Evolutionary conservation across 148 eudicot genomes (phyloP).

Genomic region (Rheum nobile): DNA sequence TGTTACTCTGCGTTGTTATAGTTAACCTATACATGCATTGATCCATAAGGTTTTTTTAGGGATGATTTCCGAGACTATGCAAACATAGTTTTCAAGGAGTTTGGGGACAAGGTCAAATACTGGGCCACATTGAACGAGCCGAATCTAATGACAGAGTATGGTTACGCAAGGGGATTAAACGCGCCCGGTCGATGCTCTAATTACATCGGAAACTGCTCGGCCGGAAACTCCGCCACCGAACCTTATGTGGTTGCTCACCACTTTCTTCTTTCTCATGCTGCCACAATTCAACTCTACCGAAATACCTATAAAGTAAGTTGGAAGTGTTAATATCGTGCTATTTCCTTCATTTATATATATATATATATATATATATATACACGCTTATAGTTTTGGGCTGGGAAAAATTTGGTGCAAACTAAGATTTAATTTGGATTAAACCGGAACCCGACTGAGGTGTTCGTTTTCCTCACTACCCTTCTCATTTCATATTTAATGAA

Average conservation of each 20-base stretch:
- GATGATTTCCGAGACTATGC: conserved; percentile 18
- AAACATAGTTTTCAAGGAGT: conserved; percentile 22
- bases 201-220: conserved; percentile 19
- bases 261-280: conserved; percentile 28
- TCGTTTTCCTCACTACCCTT: too few relatives aligned
- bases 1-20: too few relatives aligned
- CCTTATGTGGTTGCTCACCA: conserved; percentile 36
- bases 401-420: too few relatives aligned
- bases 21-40: too few relatives aligned
- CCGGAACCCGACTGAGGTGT: too few relatives aligned
- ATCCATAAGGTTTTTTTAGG: background rate
- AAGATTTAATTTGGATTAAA: too few relatives aligned
- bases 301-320: conserved; percentile 30
- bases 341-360: too few relatives aligned
- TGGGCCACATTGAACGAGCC: conserved; percentile 37
- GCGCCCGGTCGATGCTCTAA: conserved; percentile 31
- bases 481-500: too few relatives aligned
- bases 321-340: too few relatives aligned
- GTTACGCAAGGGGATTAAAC: conserved; percentile 11
- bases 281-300: conserved; percentile 24
- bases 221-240: conserved; percentile 35
- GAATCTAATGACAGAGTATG: background rate
- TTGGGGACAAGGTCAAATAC: conserved; percentile 23
- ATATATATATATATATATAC: too few relatives aligned
- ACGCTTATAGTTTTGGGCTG: too few relatives aligned